Evolutionary conservation across 169 alveolate genomes (phyloP).

Genomic region (Theileria sp.): DNA sequence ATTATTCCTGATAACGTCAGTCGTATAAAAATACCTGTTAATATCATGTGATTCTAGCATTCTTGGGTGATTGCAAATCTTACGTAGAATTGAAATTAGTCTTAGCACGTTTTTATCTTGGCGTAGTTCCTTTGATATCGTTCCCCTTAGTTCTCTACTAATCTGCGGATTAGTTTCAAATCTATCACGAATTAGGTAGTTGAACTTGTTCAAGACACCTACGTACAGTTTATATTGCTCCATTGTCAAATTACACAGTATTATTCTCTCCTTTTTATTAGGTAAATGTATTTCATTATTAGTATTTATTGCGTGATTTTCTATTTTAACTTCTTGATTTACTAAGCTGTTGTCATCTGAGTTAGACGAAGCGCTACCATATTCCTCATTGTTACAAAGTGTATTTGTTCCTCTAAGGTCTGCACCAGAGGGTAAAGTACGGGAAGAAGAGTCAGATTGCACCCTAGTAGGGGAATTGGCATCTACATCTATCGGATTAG

Average conservation of each 20-base stretch:
- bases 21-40: background rate
- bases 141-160: background rate
- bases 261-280: constrained; percentile 68
- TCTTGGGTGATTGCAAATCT: constrained; percentile 97
- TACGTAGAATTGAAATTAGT: constrained; percentile 93
- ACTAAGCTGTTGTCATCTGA: background rate
- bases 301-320: background rate
- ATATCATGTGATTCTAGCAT: constrained; percentile 56
- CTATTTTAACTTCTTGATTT: background rate
- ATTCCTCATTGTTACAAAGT: background rate
- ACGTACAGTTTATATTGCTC: constrained; percentile 69
- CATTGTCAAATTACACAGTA: constrained; percentile 68
- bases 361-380: background rate
- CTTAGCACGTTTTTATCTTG: constrained; percentile 83
- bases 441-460: background rate
- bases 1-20: background rate
- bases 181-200: background rate
- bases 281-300: constrained; percentile 46
- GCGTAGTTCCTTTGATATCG: constrained; percentile 35
- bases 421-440: background rate
- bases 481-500: background rate
- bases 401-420: background rate
- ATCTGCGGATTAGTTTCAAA: background rate
- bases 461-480: background rate
- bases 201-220: constrained; percentile 21